Percentiles rank a stretch among this genome's conserved stretches.
phyloP scores from a whole-genome alignment of 176 grass and related monocot genomes.

The Secale cereale region DNA sequence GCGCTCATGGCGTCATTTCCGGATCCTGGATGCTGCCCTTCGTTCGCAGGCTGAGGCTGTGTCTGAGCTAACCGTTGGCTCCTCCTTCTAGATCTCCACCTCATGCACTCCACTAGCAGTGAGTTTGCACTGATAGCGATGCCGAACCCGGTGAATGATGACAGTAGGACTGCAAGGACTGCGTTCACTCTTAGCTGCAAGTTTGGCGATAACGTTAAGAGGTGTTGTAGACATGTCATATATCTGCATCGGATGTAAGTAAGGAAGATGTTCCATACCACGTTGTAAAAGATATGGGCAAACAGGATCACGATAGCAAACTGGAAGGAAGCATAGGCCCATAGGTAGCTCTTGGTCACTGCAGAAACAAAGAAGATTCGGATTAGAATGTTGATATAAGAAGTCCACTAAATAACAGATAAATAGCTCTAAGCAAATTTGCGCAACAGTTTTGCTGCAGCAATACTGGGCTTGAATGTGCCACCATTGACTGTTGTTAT shows the following conservation, averaged over 20 bases:
- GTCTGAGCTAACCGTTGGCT: slow-evolving; percentile 26
- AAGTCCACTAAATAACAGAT: no score
- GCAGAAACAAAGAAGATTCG: slow-evolving; percentile 9
- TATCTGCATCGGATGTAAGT: not conserved
- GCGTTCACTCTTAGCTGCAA: slow-evolving; percentile 64
- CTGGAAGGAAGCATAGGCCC: slow-evolving; percentile 95
- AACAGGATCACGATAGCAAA: slow-evolving; percentile 98
- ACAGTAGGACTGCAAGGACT: slow-evolving; percentile 77
- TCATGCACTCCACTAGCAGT: slow-evolving; percentile 68
- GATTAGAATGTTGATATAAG: not conserved
- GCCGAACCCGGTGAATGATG: slow-evolving; percentile 90
- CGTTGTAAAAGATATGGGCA: slow-evolving; percentile 90
- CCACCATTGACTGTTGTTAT: not conserved
- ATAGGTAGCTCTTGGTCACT: slow-evolving; percentile 86
- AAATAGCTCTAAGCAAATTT: no score
- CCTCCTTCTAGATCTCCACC: slow-evolving; percentile 72
- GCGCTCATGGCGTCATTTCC: slow-evolving; percentile 23
- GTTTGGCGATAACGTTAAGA: slow-evolving; percentile 11
- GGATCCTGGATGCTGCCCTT: slow-evolving; percentile 26
- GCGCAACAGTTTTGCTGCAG: no score
- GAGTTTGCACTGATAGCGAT: slow-evolving; percentile 93
- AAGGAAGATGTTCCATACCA: slow-evolving; percentile 49
- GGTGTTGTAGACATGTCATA: not conserved
- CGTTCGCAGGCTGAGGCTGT: slow-evolving; percentile 1
- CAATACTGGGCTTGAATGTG: not conserved